Evolutionary conservation across 306 rosid species (phyloP).

Genomic region (Gillenia trifoliata): DNA sequence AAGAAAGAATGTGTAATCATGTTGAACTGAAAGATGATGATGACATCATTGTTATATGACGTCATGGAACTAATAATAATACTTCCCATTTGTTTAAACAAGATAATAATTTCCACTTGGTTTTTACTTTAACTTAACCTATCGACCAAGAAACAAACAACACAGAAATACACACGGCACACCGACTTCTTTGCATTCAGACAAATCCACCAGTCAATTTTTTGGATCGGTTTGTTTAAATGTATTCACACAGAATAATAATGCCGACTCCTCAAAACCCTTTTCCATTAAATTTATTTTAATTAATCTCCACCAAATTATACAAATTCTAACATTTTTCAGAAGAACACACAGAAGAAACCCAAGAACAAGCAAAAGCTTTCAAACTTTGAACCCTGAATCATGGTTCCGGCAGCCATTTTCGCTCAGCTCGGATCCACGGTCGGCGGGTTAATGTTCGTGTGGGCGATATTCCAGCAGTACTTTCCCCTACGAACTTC

Average conservation of each 20-base stretch:
- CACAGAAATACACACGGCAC: too few species aligned
- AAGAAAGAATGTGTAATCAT: neutral
- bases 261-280: neutral
- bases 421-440: neutral
- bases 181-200: neutral
- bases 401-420: neutral
- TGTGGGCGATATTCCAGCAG: neutral
- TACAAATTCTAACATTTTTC: neutral
- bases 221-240: neutral
- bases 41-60: neutral
- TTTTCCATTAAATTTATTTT: neutral
- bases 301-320: too few species aligned
- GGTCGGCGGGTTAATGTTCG: neutral
- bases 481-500: too few species aligned
- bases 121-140: neutral
- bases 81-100: too few species aligned
- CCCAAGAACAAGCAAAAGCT: neutral
- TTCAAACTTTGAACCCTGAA: neutral
- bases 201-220: conserved; percentile 13
- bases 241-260: neutral
- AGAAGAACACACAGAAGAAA: neutral
- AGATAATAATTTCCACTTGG: neutral
- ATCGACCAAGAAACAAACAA: neutral
- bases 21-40: too few species aligned
- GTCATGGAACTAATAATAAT: neutral